Evolutionary conservation across 768 basidiomycete species (phyloP), one percentile per base, ranked within the genome.

Genomic region (Tricholoma sp.): DNA sequence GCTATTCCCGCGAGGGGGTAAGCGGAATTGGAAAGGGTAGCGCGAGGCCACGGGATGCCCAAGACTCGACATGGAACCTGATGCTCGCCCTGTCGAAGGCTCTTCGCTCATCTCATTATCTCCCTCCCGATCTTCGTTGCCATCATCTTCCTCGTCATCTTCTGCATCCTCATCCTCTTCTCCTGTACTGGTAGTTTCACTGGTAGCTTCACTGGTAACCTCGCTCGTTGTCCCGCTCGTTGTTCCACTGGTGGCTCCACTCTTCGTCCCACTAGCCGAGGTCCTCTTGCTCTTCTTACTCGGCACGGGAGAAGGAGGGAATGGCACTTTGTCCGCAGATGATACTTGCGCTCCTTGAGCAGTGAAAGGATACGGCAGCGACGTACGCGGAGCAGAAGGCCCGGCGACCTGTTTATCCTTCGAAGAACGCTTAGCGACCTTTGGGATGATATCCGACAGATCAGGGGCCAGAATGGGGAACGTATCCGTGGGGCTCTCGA

Each of bases 51-150:
- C 77, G 1, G 89, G 91, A 20, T 88, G 85, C 2, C 91, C 91
- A 5, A 94, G 80, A 58, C 87, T 89, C 3, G 91, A 93, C 85
- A 94, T 84, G 7, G 91, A 93, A 17, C 84, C 88, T 0, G 89
- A 90, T 4, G 82, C 86, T 15, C 85, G 78, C 41, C 82, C 83
- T 4, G 84, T 80, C 0, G 85, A 85, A 3, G 74, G 79, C 1
- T 73, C 80, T 36, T 80, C 81, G 11, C 76, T 80, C 1, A 68
- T 75, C 1, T 72, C 77, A 0, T 75, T 75, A 0, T 75, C 78
- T 0, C 71, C 75, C 5, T 76, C 76, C 0, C 68, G 71, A 3
- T 66, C 68, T 1, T 68, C 69, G 0, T 67, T 65, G 0, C 65
- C 68, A 0, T 67, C 71, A n/a, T 65, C 72, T 0, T 70, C 68